Conservation (phyloP, 371 early-diverging fungal genomes). For the Haplosporangium sp. region DNA sequence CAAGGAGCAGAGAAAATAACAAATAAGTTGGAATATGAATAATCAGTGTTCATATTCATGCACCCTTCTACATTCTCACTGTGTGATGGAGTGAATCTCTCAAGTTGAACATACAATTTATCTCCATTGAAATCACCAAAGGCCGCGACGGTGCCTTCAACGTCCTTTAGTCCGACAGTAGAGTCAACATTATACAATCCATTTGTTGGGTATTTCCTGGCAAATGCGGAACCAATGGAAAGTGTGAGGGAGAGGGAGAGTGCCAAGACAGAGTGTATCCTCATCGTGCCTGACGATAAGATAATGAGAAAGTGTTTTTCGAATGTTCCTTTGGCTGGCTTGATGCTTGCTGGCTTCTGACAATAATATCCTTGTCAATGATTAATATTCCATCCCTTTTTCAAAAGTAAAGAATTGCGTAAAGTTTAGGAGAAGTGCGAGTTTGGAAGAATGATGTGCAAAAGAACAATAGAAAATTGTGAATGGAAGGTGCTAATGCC, state of each 20-base stretch:
- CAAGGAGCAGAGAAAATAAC: background rate
- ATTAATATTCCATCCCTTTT: no score
- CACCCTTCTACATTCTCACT: background rate
- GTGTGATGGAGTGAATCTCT: background rate
- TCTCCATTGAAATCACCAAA: slow-evolving; percentile 91
- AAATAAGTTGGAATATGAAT: background rate
- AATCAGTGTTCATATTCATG: background rate
- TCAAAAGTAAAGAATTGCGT: no score
- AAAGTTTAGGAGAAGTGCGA: no score
- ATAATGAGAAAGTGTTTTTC: no score
- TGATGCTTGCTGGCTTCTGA: no score
- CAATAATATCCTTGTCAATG: no score
- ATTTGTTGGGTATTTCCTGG: slow-evolving; percentile 45
- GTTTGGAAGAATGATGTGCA: no score
- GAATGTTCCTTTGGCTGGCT: no score
- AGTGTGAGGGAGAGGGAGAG: slow-evolving; percentile 32
- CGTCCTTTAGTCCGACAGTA: slow-evolving; percentile 67
- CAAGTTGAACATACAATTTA: slow-evolving; percentile 66
- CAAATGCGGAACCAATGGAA: slow-evolving; percentile 13
- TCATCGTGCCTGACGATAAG: slow-evolving; percentile 18
- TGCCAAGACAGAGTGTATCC: slow-evolving; percentile 36
- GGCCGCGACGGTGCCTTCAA: slow-evolving; percentile 82
- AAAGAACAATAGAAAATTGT: no score
- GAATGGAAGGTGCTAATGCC: background rate
- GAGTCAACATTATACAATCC: slow-evolving; percentile 61